Percentiles rank a stretch among this genome's conserved stretches.
phyloP scores from a whole-genome alignment of 2,329 filamentous ascomycete species.

The Thielaviopsis punctulata region DNA sequence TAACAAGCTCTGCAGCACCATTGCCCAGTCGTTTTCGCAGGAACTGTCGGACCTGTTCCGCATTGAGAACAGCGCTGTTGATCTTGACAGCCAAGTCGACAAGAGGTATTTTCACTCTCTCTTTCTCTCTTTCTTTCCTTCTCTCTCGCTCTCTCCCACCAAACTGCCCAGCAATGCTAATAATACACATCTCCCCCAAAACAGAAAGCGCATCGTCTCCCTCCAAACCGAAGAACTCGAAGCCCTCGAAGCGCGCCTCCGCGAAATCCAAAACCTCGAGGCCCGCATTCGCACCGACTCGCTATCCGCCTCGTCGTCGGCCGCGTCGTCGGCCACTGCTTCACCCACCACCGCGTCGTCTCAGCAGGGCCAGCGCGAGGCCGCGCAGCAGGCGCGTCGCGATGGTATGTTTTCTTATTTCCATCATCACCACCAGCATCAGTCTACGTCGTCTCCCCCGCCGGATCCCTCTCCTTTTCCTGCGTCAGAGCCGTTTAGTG shows the following conservation, averaged over 20 bases:
- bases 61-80: conserved; percentile 60
- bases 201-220: conserved; percentile 63
- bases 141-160: not conserved
- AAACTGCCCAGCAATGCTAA: not conserved
- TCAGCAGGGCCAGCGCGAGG: conserved; percentile 13
- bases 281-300: conserved; percentile 41
- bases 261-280: conserved; percentile 74
- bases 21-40: conserved; percentile 72
- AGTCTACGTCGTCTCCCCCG: conserved; percentile 11
- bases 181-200: not conserved
- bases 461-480: conserved; percentile 15
- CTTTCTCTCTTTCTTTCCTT: conserved; percentile 1
- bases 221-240: conserved; percentile 66
- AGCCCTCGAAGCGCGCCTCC: conserved; percentile 65
- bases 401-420: conserved; percentile 11
- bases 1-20: conserved; percentile 41
- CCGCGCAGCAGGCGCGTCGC: conserved; percentile 12
- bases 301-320: not conserved
- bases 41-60: conserved; percentile 82
- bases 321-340: conserved; percentile 5
- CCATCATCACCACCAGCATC: too few relatives aligned
- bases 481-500: conserved; percentile 13
- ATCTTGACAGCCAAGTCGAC: conserved; percentile 58
- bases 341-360: conserved; percentile 5
- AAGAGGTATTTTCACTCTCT: conserved; percentile 43